Conservation (phyloP, 805 yeast genomes). For the Metschnikowia borealis region DNA sequence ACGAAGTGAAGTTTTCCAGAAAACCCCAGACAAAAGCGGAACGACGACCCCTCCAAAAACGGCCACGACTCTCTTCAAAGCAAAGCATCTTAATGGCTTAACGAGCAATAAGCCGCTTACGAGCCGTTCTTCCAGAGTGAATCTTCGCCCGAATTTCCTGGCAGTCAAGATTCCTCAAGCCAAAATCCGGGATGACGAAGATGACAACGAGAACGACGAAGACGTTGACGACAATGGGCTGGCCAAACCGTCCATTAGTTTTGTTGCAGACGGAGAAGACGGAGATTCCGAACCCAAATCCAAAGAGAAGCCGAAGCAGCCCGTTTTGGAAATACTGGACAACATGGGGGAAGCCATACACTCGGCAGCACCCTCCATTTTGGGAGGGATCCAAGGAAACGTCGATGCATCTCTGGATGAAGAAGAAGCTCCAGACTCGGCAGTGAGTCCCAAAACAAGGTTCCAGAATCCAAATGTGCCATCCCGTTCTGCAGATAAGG, state of each 20-base stretch:
- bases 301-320: background rate
- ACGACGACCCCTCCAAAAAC: background rate
- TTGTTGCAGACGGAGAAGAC: constrained; percentile 46
- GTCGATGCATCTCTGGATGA: constrained; percentile 1
- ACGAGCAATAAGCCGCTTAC: constrained; percentile 26
- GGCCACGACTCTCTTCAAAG: constrained; percentile 1
- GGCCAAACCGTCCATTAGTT: constrained; percentile 54
- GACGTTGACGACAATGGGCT: constrained; percentile 13
- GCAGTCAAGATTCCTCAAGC: constrained; percentile 72
- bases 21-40: background rate
- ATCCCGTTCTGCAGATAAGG: constrained; percentile 9
- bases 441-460: background rate
- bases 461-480: background rate
- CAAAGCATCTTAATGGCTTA: constrained; percentile 4
- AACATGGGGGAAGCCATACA: background rate
- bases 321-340: background rate
- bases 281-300: constrained; percentile 14
- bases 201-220: constrained; percentile 38
- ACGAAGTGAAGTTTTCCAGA: background rate
- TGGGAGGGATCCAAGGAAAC: constrained; percentile 1
- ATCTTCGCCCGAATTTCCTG: constrained; percentile 58
- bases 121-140: constrained; percentile 31
- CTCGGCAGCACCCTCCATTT: constrained; percentile 4
- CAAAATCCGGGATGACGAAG: constrained; percentile 61
- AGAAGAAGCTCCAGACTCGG: background rate